Evolutionary conservation across 805 yeast genomes (phyloP).

Genomic region (Cyberlindnera nakhonratchasimensis): DNA sequence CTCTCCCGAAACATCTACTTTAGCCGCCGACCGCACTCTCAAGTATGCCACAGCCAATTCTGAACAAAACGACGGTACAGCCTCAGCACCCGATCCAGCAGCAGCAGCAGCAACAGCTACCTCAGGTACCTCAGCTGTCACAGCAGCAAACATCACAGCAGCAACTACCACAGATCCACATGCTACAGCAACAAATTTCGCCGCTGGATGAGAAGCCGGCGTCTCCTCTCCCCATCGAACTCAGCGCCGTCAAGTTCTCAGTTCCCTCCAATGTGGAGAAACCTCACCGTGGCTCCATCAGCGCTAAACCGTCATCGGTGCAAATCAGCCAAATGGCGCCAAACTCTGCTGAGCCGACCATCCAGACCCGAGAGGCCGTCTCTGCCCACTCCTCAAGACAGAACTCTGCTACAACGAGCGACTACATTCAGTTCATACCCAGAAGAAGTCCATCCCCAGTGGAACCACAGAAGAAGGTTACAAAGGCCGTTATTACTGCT

Average conservation of each 20-base stretch:
- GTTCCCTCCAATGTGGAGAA: slow-evolving; percentile 41
- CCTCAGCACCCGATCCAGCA: background rate
- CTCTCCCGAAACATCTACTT: too few species aligned
- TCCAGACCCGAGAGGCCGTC: slow-evolving; percentile 9
- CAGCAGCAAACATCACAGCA: background rate
- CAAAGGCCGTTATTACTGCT: slow-evolving; percentile 52
- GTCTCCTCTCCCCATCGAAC: slow-evolving; percentile 9
- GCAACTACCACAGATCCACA: background rate
- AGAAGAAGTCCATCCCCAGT: slow-evolving; percentile 22
- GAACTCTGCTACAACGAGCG: slow-evolving; percentile 24
- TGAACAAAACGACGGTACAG: slow-evolving; percentile 14
- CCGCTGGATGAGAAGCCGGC: slow-evolving; percentile 10
- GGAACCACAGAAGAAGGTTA: slow-evolving; percentile 31
- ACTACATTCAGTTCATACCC: slow-evolving; percentile 25
- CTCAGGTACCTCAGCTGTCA: too few species aligned
- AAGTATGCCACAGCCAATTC: slow-evolving; percentile 17
- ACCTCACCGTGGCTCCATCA: slow-evolving; percentile 54
- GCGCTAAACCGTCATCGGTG: slow-evolving; percentile 47
- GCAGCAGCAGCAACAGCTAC: background rate
- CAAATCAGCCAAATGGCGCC: slow-evolving; percentile 23
- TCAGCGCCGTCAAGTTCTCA: slow-evolving; percentile 42
- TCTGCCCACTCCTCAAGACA: slow-evolving; percentile 28
- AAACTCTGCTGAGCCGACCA: slow-evolving; percentile 3
- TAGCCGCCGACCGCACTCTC: background rate
- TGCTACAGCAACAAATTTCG: background rate